Evolutionary conservation across 495 filamentous ascomycete genomes (phyloP).

Genomic region (Clohesyomyces aquaticus): DNA sequence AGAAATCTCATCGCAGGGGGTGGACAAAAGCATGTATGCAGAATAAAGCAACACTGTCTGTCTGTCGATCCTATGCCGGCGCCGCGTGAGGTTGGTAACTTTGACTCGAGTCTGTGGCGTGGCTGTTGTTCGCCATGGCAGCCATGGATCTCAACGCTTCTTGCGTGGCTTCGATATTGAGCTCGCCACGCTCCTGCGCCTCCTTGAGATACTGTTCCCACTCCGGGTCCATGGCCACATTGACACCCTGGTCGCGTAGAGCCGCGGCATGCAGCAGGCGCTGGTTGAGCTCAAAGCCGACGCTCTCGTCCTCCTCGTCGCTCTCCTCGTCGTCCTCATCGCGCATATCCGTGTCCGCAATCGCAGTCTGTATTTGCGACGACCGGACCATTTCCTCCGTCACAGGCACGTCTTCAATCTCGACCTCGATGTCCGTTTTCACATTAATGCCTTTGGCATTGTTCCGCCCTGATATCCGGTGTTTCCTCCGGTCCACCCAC

Average conservation of each 20-base stretch:
- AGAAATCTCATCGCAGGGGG: too few relatives aligned
- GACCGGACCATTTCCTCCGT: constrained; percentile 1
- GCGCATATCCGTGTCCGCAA: constrained; percentile 35
- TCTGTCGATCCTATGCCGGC: not conserved
- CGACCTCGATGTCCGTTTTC: constrained; percentile 41
- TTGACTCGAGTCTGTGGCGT: constrained; percentile 8
- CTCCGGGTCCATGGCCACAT: constrained; percentile 70
- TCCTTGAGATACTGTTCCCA: constrained; percentile 90
- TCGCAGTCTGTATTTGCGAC: not conserved
- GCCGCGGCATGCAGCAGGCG: constrained; percentile 71
- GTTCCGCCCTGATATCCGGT: not conserved
- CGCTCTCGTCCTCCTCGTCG: constrained; percentile 56
- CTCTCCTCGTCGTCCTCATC: constrained; percentile 56
- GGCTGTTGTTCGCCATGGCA: constrained; percentile 18
- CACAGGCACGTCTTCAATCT: constrained; percentile 32
- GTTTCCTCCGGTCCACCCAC: constrained; percentile 52
- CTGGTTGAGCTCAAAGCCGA: constrained; percentile 72
- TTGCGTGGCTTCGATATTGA: constrained; percentile 32
- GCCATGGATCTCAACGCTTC: constrained; percentile 27
- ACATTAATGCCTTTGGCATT: constrained; percentile 41
- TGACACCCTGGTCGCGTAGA: constrained; percentile 63
- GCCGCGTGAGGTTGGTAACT: constrained; percentile 5
- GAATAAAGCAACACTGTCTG: too few relatives aligned
- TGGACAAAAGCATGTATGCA: too few relatives aligned
- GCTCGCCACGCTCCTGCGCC: constrained; percentile 63